Percentiles rank a stretch among this genome's conserved stretches.
Conservation (phyloP, 805 yeast species). For the Sugiyamaella smithiae region DNA sequence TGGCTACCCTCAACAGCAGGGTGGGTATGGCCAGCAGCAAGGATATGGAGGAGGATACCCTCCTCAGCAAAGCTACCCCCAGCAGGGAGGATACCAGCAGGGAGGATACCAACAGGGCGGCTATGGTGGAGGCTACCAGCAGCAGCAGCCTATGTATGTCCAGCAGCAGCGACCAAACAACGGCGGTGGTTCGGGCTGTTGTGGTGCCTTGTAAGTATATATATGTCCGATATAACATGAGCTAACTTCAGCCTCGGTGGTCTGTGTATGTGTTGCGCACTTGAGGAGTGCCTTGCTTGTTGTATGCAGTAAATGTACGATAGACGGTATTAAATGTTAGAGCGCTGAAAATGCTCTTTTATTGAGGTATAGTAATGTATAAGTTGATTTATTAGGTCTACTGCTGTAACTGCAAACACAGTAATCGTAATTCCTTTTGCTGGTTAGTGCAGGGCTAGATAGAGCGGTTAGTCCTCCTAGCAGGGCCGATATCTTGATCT, state of each 20-base stretch:
- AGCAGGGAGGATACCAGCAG: slow-evolving; percentile 18
- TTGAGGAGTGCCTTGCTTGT: slow-evolving; percentile 25
- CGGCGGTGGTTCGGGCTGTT: slow-evolving; percentile 26
- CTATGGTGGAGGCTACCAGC: slow-evolving; percentile 19
- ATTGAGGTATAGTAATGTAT: neutral
- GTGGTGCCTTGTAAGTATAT: slow-evolving; percentile 24
- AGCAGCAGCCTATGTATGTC: slow-evolving; percentile 38
- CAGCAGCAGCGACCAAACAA: slow-evolving; percentile 31
- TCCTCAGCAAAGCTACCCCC: slow-evolving; percentile 15
- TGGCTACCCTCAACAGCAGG: slow-evolving; percentile 14
- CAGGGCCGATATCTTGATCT: too few species aligned
- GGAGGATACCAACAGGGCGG: slow-evolving; percentile 16
- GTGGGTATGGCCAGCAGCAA: slow-evolving; percentile 14
- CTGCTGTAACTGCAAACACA: too few species aligned
- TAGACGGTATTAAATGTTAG: too few species aligned
- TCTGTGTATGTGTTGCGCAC: slow-evolving; percentile 26
- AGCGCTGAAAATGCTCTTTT: too few species aligned
- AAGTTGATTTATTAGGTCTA: too few species aligned
- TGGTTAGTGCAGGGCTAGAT: too few species aligned
- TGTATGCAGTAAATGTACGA: slow-evolving; percentile 12
- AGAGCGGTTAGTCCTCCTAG: too few species aligned
- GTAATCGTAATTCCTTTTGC: too few species aligned
- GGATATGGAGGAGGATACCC: slow-evolving; percentile 15
- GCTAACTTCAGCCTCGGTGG: slow-evolving; percentile 19
- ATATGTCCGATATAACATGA: too few species aligned